Evolutionary conservation across 2,329 filamentous ascomycete species (phyloP), one percentile per base, ranked within the genome.

Genomic region (Microcyclosporella mali): DNA sequence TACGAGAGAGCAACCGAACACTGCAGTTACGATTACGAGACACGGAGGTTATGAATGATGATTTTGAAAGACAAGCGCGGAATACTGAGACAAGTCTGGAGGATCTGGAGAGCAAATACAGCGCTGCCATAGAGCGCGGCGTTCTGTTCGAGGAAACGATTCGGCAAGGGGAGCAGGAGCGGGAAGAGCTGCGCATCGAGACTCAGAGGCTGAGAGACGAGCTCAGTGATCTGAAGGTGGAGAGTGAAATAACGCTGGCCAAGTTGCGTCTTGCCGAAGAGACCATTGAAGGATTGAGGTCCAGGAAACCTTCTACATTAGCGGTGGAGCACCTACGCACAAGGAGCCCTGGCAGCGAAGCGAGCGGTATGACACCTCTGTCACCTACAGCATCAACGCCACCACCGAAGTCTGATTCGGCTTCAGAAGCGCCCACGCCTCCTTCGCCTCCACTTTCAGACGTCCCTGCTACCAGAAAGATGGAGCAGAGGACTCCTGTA

Each of bases 81-180:
- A 92, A 95, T 66, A 95, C 90, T 19, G 89, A 88, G 28, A 95
- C 89, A 33, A 95, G 90, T 38, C 78, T 97, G 49, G 92, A 98
- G 68, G 92, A 98, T 62, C 75, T 98, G 66, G 92, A 98, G 68
- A 90, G 85, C 50, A 98, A 97, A 67, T 95, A 92, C 67, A 97
- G 95, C 64, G 79, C 94, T 43, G 81, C 89, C 3, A 94, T 98
- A 56, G 92, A 98, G 69, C 77, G 90, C 41, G 82, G 78, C 8
- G 92, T 98, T 18, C 80, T 98, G 76, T 78, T 95, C 69, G 92
- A 98, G 63, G 89, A 95, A 65, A 92, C 97, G 65, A 85, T 97
- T 59, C 90, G 84, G 67, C 77, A 80, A 33, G 87, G 88, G 35
- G 92, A 98, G 61, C 85, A 94, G 67, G 92, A 98, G 66, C 81